phyloP scores from a whole-genome alignment of 164 flowering plant species.

The Echeveria elegans region DNA sequence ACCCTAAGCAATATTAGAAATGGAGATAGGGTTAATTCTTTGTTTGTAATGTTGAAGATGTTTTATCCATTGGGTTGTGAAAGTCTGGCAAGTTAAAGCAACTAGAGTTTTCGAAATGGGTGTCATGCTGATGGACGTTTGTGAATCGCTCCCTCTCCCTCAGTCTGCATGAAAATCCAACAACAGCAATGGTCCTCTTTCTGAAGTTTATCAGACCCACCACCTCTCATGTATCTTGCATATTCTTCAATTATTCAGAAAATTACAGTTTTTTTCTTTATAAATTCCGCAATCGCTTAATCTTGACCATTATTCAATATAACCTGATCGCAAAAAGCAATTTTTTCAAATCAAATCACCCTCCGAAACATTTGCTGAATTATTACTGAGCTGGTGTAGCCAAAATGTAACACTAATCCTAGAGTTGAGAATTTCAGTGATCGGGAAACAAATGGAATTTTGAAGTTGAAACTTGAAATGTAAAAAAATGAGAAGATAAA shows the following conservation, averaged over 20 bases:
- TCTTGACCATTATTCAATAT: too few species aligned
- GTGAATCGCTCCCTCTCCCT: background rate
- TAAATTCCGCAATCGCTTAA: background rate
- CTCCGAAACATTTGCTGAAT: too few species aligned
- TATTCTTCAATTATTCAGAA: background rate
- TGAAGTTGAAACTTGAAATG: background rate
- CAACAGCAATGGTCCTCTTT: background rate
- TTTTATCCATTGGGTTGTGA: background rate
- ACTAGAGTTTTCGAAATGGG: constrained; percentile 1
- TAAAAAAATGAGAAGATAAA: background rate
- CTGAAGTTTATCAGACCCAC: constrained; percentile 1
- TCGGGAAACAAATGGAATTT: too few species aligned
- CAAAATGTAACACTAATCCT: too few species aligned
- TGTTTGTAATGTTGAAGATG: background rate
- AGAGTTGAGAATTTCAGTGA: too few species aligned
- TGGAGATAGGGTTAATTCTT: background rate
- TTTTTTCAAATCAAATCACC: too few species aligned
- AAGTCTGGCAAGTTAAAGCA: background rate
- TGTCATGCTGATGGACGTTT: background rate
- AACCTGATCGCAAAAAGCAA: too few species aligned
- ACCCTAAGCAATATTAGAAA: too few species aligned
- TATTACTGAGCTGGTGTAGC: too few species aligned
- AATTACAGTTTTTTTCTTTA: background rate
- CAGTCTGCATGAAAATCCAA: background rate
- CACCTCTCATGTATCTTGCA: background rate